Percentiles rank a stretch among this genome's conserved stretches.
These are phyloP conservation scores for Silene conica DNA, from an alignment of 148 eudicot species.

Conservation along the genomic window DNA sequence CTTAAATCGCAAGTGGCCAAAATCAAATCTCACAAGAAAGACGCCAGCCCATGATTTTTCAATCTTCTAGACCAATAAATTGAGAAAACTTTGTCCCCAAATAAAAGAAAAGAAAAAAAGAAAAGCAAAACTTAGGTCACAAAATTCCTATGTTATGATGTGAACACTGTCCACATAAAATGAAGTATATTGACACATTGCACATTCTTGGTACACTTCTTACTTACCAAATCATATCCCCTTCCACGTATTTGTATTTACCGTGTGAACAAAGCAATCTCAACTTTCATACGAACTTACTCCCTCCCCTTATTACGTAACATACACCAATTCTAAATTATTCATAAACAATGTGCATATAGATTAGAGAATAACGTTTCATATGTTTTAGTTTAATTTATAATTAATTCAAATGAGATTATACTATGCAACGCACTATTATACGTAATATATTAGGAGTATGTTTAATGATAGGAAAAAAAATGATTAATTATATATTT, in stretches of 20 bases:
- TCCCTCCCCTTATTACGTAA: too few species aligned
- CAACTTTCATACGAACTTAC: neutral
- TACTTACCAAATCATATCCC: conserved; percentile 19
- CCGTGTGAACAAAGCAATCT: conserved; percentile 20
- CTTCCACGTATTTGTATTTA: conserved; percentile 17
- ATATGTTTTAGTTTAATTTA: too few species aligned
- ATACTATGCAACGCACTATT: too few species aligned
- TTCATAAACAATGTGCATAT: too few species aligned
- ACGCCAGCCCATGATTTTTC: neutral
- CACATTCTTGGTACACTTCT: conserved; percentile 17
- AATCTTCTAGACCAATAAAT: conserved; percentile 16
- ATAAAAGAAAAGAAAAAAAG: too few species aligned
- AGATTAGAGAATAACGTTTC: too few species aligned
- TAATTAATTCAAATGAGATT: too few species aligned
- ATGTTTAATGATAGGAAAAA: too few species aligned
- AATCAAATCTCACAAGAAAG: neutral
- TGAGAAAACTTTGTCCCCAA: neutral
- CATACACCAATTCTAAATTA: neutral
- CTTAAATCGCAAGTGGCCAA: conserved; percentile 9
- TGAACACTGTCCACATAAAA: neutral
- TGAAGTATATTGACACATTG: conserved; percentile 20
- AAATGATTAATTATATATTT: too few species aligned
- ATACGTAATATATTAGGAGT: too few species aligned
- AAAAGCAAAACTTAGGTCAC: neutral
- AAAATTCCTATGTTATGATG: conserved; percentile 18